These are phyloP conservation scores for Cryptococcus sp. DNA, from an alignment of 1,284 basidiomycete genomes.

Conservation along the genomic window DNA sequence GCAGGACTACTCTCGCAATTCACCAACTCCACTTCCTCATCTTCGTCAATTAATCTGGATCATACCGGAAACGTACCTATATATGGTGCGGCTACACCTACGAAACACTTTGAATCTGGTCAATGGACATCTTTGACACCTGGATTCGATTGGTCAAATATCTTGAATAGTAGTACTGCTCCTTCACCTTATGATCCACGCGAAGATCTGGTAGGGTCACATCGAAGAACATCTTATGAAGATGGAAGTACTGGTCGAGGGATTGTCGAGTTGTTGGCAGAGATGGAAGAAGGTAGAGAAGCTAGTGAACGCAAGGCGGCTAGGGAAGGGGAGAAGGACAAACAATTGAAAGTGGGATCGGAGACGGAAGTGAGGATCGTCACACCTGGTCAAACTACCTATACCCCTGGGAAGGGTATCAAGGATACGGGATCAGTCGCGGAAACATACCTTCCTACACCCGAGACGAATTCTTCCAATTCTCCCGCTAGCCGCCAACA, in stretches of 20 bases:
- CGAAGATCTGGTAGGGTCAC: not conserved
- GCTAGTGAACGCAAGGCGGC: conserved; percentile 17
- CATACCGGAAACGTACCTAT: conserved; percentile 7
- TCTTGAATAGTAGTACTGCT: conserved; percentile 1
- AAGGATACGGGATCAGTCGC: not conserved
- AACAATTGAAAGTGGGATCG: not conserved
- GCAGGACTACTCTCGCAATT: conserved; percentile 35
- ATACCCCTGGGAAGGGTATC: not conserved
- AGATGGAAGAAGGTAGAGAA: conserved; percentile 36
- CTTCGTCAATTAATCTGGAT: not conserved
- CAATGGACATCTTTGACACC: conserved; percentile 42
- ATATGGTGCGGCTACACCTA: conserved; percentile 36
- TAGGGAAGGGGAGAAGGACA: not conserved
- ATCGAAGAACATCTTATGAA: not conserved
- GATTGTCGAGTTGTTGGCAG: conserved; percentile 36
- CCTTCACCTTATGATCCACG: not conserved
- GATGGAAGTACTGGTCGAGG: conserved; percentile 4
- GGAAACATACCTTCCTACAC: conserved; percentile 25
- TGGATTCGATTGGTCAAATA: conserved; percentile 28
- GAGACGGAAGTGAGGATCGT: not conserved
- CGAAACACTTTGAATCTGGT: conserved; percentile 32
- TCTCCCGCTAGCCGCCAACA: conserved; percentile 11
- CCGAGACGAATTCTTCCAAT: conserved; percentile 24
- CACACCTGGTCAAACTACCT: not conserved
- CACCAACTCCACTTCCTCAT: conserved; percentile 5